Conservation (phyloP, 148 eudicot genomes). For the Spergularia marina region DNA sequence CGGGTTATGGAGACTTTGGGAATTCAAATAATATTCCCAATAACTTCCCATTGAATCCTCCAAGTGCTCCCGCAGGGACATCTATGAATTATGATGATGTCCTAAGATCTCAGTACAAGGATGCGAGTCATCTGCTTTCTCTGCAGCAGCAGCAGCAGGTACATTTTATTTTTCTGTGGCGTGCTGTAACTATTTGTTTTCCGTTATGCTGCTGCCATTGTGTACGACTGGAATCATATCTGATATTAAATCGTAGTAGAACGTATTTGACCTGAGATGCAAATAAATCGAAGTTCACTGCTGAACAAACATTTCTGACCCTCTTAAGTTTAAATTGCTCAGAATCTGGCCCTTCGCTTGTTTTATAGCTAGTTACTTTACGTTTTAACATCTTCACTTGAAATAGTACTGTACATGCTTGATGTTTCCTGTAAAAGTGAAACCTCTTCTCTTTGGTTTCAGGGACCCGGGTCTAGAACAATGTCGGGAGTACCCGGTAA, state of each 20-base stretch:
- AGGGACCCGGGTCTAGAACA: conserved; percentile 79
- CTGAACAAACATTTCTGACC: no score
- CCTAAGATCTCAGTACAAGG: conserved; percentile 75
- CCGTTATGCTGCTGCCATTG: not conserved
- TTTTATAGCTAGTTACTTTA: not conserved
- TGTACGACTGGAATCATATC: not conserved
- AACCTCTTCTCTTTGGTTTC: conserved; percentile 39
- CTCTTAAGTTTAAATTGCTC: no score
- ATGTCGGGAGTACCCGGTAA: conserved; percentile 74
- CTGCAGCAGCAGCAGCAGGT: conserved; percentile 97
- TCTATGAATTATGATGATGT: conserved; percentile 63
- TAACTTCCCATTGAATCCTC: conserved; percentile 58
- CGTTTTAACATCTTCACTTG: not conserved
- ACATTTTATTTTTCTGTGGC: conserved; percentile 12
- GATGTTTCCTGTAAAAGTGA: not conserved
- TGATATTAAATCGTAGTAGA: not conserved
- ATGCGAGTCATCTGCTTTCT: conserved; percentile 65
- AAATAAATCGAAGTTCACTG: no score
- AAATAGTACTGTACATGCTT: not conserved
- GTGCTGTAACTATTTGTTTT: not conserved
- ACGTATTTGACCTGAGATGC: not conserved
- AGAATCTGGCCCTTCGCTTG: not conserved
- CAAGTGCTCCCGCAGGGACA: conserved; percentile 66
- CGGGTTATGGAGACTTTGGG: conserved; percentile 86
- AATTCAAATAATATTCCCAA: conserved; percentile 62